A percentile compares a stretch with the other conserved stretches of the same genome.
Conservation (phyloP, 1,284 basidiomycete species). For the Puccinia novopanici region DNA sequence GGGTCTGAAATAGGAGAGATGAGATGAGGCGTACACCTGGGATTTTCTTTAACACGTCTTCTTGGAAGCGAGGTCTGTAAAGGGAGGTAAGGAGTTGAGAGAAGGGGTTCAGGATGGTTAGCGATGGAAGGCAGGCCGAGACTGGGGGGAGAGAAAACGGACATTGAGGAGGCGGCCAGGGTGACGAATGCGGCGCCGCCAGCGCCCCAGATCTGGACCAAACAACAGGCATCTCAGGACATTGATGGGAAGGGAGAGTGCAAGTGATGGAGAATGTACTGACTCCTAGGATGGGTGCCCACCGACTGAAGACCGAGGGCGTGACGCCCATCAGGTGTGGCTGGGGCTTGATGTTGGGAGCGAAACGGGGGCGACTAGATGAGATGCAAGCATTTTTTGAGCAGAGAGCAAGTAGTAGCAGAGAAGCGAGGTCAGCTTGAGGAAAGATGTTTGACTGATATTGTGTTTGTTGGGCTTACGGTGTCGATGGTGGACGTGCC, state of each 20-base stretch:
- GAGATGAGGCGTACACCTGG: conserved; percentile 19
- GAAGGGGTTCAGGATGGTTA: too few species aligned
- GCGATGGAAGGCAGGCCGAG: too few species aligned
- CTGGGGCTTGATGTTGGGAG: conserved; percentile 44
- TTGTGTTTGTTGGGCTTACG: conserved; percentile 3
- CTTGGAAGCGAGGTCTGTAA: conserved; percentile 41
- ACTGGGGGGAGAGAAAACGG: too few species aligned
- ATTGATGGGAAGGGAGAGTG: too few species aligned
- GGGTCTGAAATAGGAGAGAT: background rate
- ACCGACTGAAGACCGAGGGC: conserved; percentile 5
- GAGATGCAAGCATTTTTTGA: background rate
- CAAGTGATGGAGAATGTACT: background rate
- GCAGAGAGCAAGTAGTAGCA: background rate
- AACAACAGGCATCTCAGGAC: background rate
- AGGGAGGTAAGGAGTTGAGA: background rate
- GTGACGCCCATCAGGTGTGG: conserved; percentile 45
- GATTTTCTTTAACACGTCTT: conserved; percentile 46
- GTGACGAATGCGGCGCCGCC: conserved; percentile 30
- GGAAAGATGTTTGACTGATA: too few species aligned
- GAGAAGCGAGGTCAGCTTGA: background rate
- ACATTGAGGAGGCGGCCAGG: conserved; percentile 44
- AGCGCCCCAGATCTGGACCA: conserved; percentile 31
- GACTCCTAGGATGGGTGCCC: conserved; percentile 43
- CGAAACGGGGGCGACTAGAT: conserved; percentile 38
- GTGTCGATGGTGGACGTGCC: conserved; percentile 14